Percentiles rank a stretch among this genome's conserved stretches.
phyloP scores from a whole-genome alignment of 139 green algal species.

The Tetraselmis striata region DNA sequence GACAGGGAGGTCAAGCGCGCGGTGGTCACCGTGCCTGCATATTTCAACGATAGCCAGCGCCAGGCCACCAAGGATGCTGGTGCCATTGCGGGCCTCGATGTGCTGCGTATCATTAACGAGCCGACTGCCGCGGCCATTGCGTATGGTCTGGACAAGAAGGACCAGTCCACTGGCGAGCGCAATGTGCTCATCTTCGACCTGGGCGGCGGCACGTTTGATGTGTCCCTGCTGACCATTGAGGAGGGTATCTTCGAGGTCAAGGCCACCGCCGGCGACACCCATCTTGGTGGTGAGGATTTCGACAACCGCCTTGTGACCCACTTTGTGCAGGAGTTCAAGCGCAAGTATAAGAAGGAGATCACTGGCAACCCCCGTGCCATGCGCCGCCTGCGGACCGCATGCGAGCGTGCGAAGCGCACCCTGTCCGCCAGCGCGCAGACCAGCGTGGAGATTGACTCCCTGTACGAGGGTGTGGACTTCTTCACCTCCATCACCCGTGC shows the following conservation, averaged over 20 bases:
- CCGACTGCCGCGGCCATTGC: conserved; percentile 91
- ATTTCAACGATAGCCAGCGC: conserved; percentile 98
- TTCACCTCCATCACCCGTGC: conserved; percentile 92
- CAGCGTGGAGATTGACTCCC: conserved; percentile 94
- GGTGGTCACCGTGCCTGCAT: conserved; percentile 94
- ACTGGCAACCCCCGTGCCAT: conserved; percentile 70
- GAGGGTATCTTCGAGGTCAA: conserved; percentile 99
- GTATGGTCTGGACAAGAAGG: conserved; percentile 82
- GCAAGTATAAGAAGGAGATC: conserved; percentile 99
- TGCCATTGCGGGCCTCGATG: conserved; percentile 88
- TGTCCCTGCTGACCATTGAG: conserved; percentile 97
- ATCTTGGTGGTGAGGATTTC: conserved; percentile 98
- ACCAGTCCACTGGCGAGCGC: conserved; percentile 47
- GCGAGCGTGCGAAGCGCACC: conserved; percentile 84
- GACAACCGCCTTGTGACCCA: conserved; percentile 90
- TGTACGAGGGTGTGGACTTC: conserved; percentile 98
- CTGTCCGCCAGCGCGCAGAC: conserved; percentile 80
- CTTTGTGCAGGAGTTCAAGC: conserved; percentile 96
- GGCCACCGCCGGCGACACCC: conserved; percentile 94
- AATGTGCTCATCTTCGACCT: conserved; percentile 97
- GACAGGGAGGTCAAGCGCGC: conserved; percentile 80
- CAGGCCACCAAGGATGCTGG: conserved; percentile 97
- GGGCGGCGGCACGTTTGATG: conserved; percentile 94
- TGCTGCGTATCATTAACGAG: conserved; percentile 96
- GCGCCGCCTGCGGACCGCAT: conserved; percentile 62